Evolutionary conservation across 2,329 filamentous ascomycete genomes (phyloP).

Genomic region (Fusarium burgessii): DNA sequence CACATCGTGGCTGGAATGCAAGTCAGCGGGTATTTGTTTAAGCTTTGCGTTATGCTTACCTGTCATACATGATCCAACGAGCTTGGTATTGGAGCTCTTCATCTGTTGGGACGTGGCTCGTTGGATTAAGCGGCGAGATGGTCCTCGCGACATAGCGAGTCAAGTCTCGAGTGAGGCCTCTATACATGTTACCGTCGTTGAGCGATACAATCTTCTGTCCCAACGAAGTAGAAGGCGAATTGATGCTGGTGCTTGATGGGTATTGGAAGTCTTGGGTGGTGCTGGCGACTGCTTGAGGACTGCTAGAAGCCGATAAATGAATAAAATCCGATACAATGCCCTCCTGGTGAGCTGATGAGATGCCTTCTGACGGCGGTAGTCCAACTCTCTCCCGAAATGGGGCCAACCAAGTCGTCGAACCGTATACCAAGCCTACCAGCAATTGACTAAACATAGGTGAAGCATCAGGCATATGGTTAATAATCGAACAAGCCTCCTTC

Average conservation of each 20-base stretch:
- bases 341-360: background rate
- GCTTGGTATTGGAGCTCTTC: slow-evolving; percentile 52
- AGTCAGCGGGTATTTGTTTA: rapidly evolving
- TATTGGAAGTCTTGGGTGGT: too few relatives aligned
- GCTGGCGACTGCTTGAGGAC: background rate
- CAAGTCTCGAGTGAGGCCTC: slow-evolving; percentile 28
- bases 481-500: slow-evolving; percentile 27
- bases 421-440: slow-evolving; percentile 5
- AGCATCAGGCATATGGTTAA: slow-evolving; percentile 15
- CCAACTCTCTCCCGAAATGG: slow-evolving; percentile 9
- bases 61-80: slow-evolving; percentile 49
- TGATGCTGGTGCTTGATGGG: rapidly evolving
- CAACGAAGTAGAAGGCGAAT: rapidly evolving
- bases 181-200: slow-evolving; percentile 24
- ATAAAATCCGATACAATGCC: too few relatives aligned
- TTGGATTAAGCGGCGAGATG: slow-evolving; percentile 49
- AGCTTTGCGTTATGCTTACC: slow-evolving; percentile 14
- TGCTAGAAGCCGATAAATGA: rapidly evolving
- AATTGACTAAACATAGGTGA: slow-evolving; percentile 31
- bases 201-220: slow-evolving; percentile 3
- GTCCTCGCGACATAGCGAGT: slow-evolving; percentile 43
- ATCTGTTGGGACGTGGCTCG: slow-evolving; percentile 50
- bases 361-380: background rate
- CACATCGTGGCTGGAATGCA: background rate
- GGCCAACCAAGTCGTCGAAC: slow-evolving; percentile 22